phyloP scores from a whole-genome alignment of 2,329 filamentous ascomycete species.

The Neofusicoccum cordaticola region DNA sequence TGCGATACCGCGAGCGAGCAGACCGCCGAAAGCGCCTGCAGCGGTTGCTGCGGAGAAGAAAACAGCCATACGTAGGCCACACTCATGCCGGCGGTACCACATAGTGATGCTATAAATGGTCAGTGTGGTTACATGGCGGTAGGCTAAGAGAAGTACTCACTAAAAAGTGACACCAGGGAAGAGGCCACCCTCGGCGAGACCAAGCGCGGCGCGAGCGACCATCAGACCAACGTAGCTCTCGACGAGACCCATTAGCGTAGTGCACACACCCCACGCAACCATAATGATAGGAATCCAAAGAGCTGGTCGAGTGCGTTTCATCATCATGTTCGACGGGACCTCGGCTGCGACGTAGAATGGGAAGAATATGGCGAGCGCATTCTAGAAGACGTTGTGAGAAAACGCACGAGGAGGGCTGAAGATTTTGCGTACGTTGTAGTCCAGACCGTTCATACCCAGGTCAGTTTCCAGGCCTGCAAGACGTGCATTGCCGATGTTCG shows the following conservation, averaged over 20 bases:
- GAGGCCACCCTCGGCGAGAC: slow-evolving; percentile 32
- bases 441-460: slow-evolving; percentile 33
- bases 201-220: slow-evolving; percentile 46
- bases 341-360: slow-evolving; percentile 48
- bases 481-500: slow-evolving; percentile 48
- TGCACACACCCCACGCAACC: slow-evolving; percentile 48
- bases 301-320: slow-evolving; percentile 56
- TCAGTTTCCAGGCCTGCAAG: slow-evolving; percentile 38
- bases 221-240: slow-evolving; percentile 46
- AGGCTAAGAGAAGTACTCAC: neutral
- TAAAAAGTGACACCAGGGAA: slow-evolving; percentile 5
- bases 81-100: slow-evolving; percentile 62
- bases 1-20: slow-evolving; percentile 57
- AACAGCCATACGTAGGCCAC: slow-evolving; percentile 56
- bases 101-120: slow-evolving; percentile 53
- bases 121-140: neutral
- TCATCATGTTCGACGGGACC: slow-evolving; percentile 58
- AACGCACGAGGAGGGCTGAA: slow-evolving; percentile 22
- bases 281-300: slow-evolving; percentile 48
- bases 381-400: slow-evolving; percentile 39
- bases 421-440: slow-evolving; percentile 26
- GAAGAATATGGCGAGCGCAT: slow-evolving; percentile 62
- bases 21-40: slow-evolving; percentile 59
- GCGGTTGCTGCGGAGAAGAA: slow-evolving; percentile 59
- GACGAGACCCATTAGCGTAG: slow-evolving; percentile 51